Conservation (phyloP, 257 asterid genomes). For the Dorcoceras hygrometricum region DNA sequence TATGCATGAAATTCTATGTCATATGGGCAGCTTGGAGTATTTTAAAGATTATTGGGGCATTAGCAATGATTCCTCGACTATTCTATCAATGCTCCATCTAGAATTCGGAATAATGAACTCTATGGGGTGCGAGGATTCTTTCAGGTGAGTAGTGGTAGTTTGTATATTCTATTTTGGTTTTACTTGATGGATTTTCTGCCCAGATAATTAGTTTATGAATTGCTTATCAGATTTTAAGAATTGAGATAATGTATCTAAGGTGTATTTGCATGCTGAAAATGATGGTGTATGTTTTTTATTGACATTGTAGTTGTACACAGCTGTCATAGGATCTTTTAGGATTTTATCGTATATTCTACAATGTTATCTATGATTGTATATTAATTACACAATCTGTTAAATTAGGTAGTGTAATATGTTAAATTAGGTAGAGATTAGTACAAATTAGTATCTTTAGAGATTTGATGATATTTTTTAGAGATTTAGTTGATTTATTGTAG, state of each 20-base stretch:
- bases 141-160: constrained; percentile 50
- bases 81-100: constrained; percentile 62
- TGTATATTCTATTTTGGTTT: neutral
- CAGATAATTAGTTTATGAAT: neutral
- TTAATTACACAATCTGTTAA: too few relatives aligned
- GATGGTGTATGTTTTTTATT: constrained; percentile 16
- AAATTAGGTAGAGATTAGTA: too few relatives aligned
- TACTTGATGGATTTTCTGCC: neutral
- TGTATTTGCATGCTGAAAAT: constrained; percentile 15
- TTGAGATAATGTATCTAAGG: neutral
- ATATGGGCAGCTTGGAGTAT: constrained; percentile 63
- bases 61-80: constrained; percentile 49
- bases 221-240: constrained; percentile 11
- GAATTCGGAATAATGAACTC: constrained; percentile 82
- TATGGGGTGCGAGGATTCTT: constrained; percentile 83
- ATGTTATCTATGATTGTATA: too few relatives aligned
- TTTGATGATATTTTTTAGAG: too few relatives aligned
- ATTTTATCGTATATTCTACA: too few relatives aligned
- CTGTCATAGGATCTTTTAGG: too few relatives aligned
- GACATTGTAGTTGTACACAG: too few relatives aligned
- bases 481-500: too few relatives aligned
- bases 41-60: constrained; percentile 39
- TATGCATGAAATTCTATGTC: constrained; percentile 44
- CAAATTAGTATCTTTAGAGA: too few relatives aligned
- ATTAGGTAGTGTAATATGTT: too few relatives aligned